Percentiles rank a stretch among this genome's conserved stretches.
phyloP scores from a whole-genome alignment of 177 flowering plant genomes.

The Vitis hybrid region DNA sequence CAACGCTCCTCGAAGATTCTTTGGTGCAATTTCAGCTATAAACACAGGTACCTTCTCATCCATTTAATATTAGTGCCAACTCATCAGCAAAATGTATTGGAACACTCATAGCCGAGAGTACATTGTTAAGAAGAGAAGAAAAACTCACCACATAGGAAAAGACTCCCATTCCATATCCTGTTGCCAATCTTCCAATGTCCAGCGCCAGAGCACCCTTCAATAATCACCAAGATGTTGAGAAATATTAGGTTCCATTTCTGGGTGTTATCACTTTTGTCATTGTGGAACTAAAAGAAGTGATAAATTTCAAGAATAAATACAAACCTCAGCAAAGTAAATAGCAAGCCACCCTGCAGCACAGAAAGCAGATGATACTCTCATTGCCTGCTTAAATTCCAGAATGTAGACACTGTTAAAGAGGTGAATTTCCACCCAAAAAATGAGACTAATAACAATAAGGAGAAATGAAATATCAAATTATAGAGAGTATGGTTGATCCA shows the following conservation, averaged over 20 bases:
- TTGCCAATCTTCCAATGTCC: constrained; percentile 65
- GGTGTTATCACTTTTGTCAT: background rate
- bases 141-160: constrained; percentile 67
- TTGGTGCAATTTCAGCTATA: constrained; percentile 82
- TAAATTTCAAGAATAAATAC: constrained; percentile 2
- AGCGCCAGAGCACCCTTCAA: constrained; percentile 44
- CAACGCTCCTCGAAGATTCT: constrained; percentile 71
- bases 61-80: constrained; percentile 1
- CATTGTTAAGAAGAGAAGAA: background rate
- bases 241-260: background rate
- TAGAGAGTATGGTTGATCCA: background rate
- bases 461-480: too few species aligned
- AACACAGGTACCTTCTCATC: constrained; percentile 71
- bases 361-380: constrained; percentile 60
- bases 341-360: constrained; percentile 85
- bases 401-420: constrained; percentile 6
- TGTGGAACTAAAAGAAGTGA: background rate
- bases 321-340: constrained; percentile 76
- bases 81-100: background rate
- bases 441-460: too few species aligned
- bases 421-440: background rate
- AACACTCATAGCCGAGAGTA: background rate
- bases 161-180: constrained; percentile 74
- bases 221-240: constrained; percentile 5
- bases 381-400: constrained; percentile 48